Conservation (phyloP, 2,329 filamentous ascomycete species). For the Cladosporium sp. region DNA sequence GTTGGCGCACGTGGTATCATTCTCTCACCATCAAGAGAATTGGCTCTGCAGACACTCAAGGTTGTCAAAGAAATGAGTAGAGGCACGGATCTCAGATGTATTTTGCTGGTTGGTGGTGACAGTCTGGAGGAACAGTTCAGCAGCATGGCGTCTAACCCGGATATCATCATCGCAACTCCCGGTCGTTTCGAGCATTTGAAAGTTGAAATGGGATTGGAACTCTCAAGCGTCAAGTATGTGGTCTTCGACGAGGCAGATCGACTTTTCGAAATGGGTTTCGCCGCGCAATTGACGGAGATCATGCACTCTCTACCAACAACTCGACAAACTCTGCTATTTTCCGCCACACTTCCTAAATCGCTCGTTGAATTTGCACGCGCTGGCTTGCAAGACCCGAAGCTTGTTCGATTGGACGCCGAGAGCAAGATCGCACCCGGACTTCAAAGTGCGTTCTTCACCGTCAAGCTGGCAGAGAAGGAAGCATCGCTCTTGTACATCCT, state of each 20-base stretch:
- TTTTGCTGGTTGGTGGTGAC: slow-evolving; percentile 89
- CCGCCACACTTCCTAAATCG: slow-evolving; percentile 88
- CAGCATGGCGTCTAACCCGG: slow-evolving; percentile 89
- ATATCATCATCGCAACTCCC: slow-evolving; percentile 95
- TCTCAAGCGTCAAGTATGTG: slow-evolving; percentile 89
- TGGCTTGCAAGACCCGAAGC: slow-evolving; percentile 83
- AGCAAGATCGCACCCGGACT: slow-evolving; percentile 94
- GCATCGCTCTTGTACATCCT: slow-evolving; percentile 85
- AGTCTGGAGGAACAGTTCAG: slow-evolving; percentile 93
- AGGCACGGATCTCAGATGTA: slow-evolving; percentile 87
- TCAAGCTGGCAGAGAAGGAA: slow-evolving; percentile 92
- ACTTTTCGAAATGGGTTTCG: slow-evolving; percentile 98
- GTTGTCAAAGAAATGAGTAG: slow-evolving; percentile 92
- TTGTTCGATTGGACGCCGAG: slow-evolving; percentile 88
- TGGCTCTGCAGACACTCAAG: slow-evolving; percentile 91
- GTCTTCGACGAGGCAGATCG: slow-evolving; percentile 98
- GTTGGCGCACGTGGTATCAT: slow-evolving; percentile 85
- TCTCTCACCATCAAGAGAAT: slow-evolving; percentile 85
- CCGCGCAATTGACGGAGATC: slow-evolving; percentile 88
- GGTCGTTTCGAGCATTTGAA: slow-evolving; percentile 95
- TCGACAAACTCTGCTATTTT: slow-evolving; percentile 90
- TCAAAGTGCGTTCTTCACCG: slow-evolving; percentile 90
- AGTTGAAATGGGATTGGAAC: slow-evolving; percentile 89
- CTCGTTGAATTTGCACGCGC: slow-evolving; percentile 94
- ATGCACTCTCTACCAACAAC: slow-evolving; percentile 78